Base-by-base conservation (phyloP, 202 grass and related monocot species). In the Musa balbisiana region DNA sequence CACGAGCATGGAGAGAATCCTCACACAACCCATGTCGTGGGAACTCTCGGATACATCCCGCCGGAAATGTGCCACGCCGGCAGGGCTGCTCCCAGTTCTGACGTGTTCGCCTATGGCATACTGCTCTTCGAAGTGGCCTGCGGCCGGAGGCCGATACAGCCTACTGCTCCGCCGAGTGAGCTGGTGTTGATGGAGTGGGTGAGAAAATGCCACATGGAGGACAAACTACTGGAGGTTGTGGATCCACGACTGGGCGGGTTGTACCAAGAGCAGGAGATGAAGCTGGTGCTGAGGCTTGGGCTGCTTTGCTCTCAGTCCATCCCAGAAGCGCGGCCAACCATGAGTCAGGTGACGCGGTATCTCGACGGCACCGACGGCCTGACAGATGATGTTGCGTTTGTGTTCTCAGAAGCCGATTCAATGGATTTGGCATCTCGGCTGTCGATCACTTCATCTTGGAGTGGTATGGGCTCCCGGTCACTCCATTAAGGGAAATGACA, bases 11-110 rank as follows among this genome's bases (percentile, higher is more conserved):
- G 87, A 74, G 62, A 51, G 3, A 83, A 86, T 50, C 78, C 82
- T 2, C 75, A 72, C 55, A 82, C 87, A 19, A 88, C 87, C 22
- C 70, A 76, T 20, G 20, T 91, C 14, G 67, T 91, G 10, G 82
- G 84, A 65, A 91, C 82, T 55, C 77, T 89, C 9, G 86, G 85
- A 1, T 91, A 89, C 86, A 91, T 96, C 73, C 58, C 84, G 20
- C 82, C 88, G 8, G 78, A 95, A 80, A 72, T 91, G 33, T 68
- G 59, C 13, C 72, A 73, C 52, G 75, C 74, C 0, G 82, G 84
- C 29, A 85, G 76, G 78, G 84, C 84, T 43, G 87, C 80, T 58
- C 63, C 81, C 49, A 81, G 73, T 25, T 84, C 83, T 19, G 83
- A 88, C 53, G 78, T 84, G 62, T 93, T 86, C 20, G 78, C 80